These are phyloP conservation scores for Agaricus blazei DNA, from an alignment of 768 basidiomycete genomes.

Conservation along the genomic window DNA sequence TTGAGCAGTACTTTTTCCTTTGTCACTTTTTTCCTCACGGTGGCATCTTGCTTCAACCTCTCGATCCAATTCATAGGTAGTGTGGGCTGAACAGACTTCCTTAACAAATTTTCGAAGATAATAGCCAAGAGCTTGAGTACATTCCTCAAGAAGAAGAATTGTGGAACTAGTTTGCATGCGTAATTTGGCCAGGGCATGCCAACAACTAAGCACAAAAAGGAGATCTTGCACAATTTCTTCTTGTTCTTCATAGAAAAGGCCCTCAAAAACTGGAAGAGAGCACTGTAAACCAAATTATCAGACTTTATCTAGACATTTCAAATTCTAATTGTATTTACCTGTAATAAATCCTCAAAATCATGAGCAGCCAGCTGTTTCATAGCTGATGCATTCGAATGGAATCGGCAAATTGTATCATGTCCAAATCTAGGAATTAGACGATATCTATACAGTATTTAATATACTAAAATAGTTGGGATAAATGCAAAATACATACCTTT, in stretches of 20 bases:
- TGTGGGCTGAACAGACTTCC: no score
- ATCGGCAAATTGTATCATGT: slow-evolving; percentile 21
- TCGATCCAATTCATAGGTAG: not conserved
- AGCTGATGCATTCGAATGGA: slow-evolving; percentile 24
- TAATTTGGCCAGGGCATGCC: slow-evolving; percentile 31
- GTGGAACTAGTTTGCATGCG: slow-evolving; percentile 25
- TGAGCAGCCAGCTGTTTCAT: slow-evolving; percentile 28
- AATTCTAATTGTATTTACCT: slow-evolving; percentile 18
- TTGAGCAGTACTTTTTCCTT: no score
- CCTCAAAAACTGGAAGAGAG: slow-evolving; percentile 32
- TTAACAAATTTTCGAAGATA: slow-evolving; percentile 15
- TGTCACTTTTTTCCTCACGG: no score
- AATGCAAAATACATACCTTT: no score
- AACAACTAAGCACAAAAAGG: slow-evolving; percentile 22
- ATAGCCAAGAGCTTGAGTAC: slow-evolving; percentile 23
- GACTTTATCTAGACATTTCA: no score
- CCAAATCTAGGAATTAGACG: slow-evolving; percentile 22
- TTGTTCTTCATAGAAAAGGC: slow-evolving; percentile 22
- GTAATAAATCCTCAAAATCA: slow-evolving; percentile 35
- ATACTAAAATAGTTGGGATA: no score
- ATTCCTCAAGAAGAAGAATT: slow-evolving; percentile 17
- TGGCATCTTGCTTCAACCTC: slow-evolving; percentile 8
- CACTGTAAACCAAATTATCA: slow-evolving; percentile 18
- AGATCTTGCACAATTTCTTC: slow-evolving; percentile 16
- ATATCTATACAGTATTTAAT: slow-evolving; percentile 14